These are phyloP conservation scores for Alternaria angustiovoidea DNA, from an alignment of 2,329 filamentous ascomycete species.

Conservation along the genomic window DNA sequence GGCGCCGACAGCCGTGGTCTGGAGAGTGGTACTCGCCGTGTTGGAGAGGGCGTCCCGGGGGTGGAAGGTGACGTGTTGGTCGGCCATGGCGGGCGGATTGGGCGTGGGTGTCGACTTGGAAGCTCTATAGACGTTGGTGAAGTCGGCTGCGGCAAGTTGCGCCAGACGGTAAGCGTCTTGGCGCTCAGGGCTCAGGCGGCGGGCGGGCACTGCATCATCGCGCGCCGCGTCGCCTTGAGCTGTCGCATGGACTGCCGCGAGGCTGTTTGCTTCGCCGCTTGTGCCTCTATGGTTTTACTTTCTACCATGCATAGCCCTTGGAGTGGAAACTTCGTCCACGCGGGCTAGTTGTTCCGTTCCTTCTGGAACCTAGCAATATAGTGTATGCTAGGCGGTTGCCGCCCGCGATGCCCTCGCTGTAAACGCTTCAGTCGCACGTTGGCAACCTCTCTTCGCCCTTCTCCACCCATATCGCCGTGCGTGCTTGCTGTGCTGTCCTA, in stretches of 20 bases:
- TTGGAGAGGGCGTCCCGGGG: conserved; percentile 77
- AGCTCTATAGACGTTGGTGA: conserved; percentile 9
- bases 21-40: conserved; percentile 68
- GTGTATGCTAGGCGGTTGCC: conserved; percentile 22
- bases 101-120: conserved; percentile 31
- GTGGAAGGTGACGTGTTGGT: conserved; percentile 62
- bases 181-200: conserved; percentile 6
- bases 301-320: not conserved
- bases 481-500: conserved; percentile 7
- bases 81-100: conserved; percentile 49
- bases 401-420: conserved; percentile 25
- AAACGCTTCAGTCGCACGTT: conserved; percentile 23
- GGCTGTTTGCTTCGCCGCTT: conserved; percentile 3
- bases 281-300: not conserved
- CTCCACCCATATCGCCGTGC: conserved; percentile 13
- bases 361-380: conserved; percentile 2
- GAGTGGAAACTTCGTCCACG: not conserved
- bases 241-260: not conserved
- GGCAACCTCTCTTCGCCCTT: conserved; percentile 15
- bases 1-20: conserved; percentile 73
- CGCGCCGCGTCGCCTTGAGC: conserved; percentile 12
- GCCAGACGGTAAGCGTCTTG: conserved; percentile 16
- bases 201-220: conserved; percentile 17
- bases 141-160: conserved; percentile 14
- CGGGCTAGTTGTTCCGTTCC: not conserved